Base-by-base conservation (phyloP, 768 basidiomycete genomes). In the Pulveroboletus frians region DNA sequence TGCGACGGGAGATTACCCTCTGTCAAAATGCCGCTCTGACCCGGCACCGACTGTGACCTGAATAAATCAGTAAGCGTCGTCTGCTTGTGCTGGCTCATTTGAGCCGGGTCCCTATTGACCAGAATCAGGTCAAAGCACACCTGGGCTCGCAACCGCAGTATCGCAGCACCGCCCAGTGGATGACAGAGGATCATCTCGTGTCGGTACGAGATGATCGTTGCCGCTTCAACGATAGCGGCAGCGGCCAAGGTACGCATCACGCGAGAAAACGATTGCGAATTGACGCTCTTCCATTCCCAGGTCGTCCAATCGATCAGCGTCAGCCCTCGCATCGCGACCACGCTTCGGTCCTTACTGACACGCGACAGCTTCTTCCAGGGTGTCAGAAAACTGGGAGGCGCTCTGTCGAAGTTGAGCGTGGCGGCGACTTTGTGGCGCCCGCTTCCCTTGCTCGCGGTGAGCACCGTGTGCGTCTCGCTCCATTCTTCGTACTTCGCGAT, bases 201-300 rank as follows among this genome's bases (percentile, higher is more conserved):
- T 14, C 35, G 44, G 27, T 46, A 46, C 10, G 27, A 38, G 27
- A 30, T 21, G 13, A 46, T n/a, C 1, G 2, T 4, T 13, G 26
- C 29, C 0, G 36, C 17, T 2, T 46, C 36, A 0, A 18, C 9
- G 17, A 46, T 37, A 0, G 27, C 45, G 0, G 13, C 35, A 0
- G 36, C 36, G 0, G 45, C 27, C 2, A 46, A 26, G 2, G 13
- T 1, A 0, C 27, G 27, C 36, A 46, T 46, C 18, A 38, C n/a
- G 4, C 18, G 18, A 0, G 13, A 0, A 14, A 38, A 46, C 0
- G 7, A 18, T 27, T 38, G 10, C 0, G 11, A 14, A 0, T 6
- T 3, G 4, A 46, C 8, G 27, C 38, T 5, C 13, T 27, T 36
- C 45, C 45, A 46, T 5, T 46, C 27, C 45, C 45, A 46, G 0